These are phyloP conservation scores for Talaromyces adpressus DNA, from an alignment of 495 filamentous ascomycete genomes.

Conservation along the genomic window DNA sequence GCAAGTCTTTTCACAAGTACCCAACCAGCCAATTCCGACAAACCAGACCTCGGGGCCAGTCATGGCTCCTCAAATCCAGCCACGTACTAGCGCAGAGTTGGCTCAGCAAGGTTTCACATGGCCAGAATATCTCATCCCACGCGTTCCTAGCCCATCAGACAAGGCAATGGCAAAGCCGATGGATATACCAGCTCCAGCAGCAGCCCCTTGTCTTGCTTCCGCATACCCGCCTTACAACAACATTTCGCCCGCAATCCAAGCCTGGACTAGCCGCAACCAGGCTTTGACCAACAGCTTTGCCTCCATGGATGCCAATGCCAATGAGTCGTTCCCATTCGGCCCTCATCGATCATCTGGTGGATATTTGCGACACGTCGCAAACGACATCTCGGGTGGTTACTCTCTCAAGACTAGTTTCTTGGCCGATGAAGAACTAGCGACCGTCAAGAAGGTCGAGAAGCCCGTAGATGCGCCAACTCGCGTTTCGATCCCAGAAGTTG, in stretches of 20 bases:
- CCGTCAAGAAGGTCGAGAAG: background rate
- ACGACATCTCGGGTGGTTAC: background rate
- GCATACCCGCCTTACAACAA: background rate
- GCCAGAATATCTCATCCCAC: background rate
- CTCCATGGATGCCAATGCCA: background rate
- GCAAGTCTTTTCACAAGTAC: background rate
- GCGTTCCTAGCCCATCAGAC: constrained; percentile 22
- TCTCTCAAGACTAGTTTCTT: background rate
- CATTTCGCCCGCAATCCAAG: background rate
- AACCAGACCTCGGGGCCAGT: background rate
- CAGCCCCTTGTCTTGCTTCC: background rate
- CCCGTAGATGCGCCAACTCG: background rate
- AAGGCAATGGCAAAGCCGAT: constrained; percentile 20
- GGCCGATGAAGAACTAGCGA: background rate
- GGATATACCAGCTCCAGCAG: background rate
- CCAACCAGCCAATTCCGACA: background rate
- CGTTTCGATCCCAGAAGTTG: constrained; percentile 12
- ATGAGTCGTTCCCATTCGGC: constrained; percentile 4
- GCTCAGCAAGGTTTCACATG: background rate
- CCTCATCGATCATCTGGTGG: background rate
- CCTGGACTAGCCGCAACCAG: background rate
- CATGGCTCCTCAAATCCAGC: background rate
- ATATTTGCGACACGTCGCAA: constrained; percentile 8
- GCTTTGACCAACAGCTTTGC: background rate
- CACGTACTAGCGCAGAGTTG: background rate